Conservation (phyloP, 192 early-diverging fungal species). For the Mortierella claussenii region DNA sequence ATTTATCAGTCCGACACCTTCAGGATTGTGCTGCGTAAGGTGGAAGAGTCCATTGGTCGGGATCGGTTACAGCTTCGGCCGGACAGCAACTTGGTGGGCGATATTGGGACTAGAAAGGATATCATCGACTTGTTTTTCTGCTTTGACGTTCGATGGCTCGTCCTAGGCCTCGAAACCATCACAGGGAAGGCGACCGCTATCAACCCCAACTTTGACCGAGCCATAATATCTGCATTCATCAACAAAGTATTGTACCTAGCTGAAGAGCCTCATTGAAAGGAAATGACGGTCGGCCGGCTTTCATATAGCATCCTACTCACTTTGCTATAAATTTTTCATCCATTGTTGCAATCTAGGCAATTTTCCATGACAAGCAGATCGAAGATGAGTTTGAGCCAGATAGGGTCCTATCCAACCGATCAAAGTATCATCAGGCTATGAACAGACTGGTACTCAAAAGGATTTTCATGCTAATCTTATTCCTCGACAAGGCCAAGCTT, state of each 20-base stretch:
- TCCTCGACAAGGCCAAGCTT: constrained; percentile 51
- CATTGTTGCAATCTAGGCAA: no score
- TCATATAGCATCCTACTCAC: no score
- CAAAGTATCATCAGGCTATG: constrained; percentile 48
- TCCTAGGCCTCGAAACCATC: constrained; percentile 52
- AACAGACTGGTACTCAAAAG: constrained; percentile 35
- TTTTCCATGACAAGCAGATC: constrained; percentile 45
- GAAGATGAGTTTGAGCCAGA: constrained; percentile 42
- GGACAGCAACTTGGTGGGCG: constrained; percentile 41
- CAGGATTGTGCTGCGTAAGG: constrained; percentile 45
- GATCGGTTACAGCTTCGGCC: constrained; percentile 38
- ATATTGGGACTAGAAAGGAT: constrained; percentile 27
- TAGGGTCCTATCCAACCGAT: constrained; percentile 36
- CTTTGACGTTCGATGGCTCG: constrained; percentile 53
- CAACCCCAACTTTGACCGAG: constrained; percentile 41
- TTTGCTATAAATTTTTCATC: no score
- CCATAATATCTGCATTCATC: constrained; percentile 42
- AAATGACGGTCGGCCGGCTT: no score
- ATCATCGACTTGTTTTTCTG: constrained; percentile 53
- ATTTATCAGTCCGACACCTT: constrained; percentile 52
- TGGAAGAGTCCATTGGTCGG: constrained; percentile 44
- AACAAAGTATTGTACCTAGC: constrained; percentile 26
- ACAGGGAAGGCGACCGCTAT: constrained; percentile 48
- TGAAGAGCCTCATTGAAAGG: no score
- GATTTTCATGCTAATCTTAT: constrained; percentile 52